Evolutionary conservation across 2,329 filamentous ascomycete genomes (phyloP), one percentile per base, ranked within the genome.

Genomic region (Hypomyces perniciosus): DNA sequence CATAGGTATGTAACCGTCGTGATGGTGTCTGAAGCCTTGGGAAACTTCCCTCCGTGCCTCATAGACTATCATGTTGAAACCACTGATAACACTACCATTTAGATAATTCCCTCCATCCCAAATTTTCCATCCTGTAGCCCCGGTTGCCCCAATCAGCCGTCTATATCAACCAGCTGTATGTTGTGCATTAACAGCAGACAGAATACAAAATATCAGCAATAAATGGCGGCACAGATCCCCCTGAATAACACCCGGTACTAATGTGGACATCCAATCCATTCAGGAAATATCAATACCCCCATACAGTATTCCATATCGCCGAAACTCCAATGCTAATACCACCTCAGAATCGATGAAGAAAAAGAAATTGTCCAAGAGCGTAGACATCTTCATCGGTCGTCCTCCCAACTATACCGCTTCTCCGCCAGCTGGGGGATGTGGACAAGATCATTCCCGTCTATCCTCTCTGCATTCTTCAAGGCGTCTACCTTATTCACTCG

Each of bases 401-500:
- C 66, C 56, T 79, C 76, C 75, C 76, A 79, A 54, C 76, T 79
- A 48, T 77, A 79, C 34, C 76, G 66, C 54, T 68, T 71, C 31
- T 70, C 70, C 3, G 76, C 73, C 50, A 75, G 60, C 57, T 79
- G 76, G 2, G 76, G 76, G 8, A 79, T 72, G 52, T 79, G 76
- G 3, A 79, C 64, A 26, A 78, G 59, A 47, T 79, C 76, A 4
- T 62, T 62, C 1, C 70, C 69, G 44, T 75, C 70, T 33, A 77
- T 72, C n/a, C 74, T 68, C 47, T 69, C 69, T 35, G 66, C 65
- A 46, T 67, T 71, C 34, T 56, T 57, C 6, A 62, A 56, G 27
- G 54, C 52, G 35, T 49, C 10, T 46, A 49, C 8, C 56, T 54
- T n/a, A 33, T 37, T 29, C 10, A 30, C 38, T 5, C 10, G 12